Percentiles rank a stretch among this genome's conserved stretches.
These are phyloP conservation scores for sweet orange (Citrus sinensis) DNA, from an alignment of 345 rosid species.

Conservation along the genomic window DVS_A1.0 CM039167.1:698501-699000, in stretches of 20 bases:
- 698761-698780: background rate
- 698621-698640: background rate
- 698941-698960: accelerated
- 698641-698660: background rate
- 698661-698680: background rate
- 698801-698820: slow-evolving; percentile 35
- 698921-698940: accelerated
- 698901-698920: accelerated
- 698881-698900: too few species aligned
- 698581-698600: background rate
- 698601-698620: background rate
- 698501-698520: background rate
- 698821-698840: slow-evolving; percentile 50
- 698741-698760: background rate
- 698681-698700: background rate
- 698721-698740: background rate
- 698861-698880: background rate
- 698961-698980: too few species aligned
- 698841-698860: slow-evolving; percentile 38
- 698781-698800: background rate
- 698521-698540: background rate
- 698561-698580: background rate
- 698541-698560: too few species aligned
- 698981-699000: accelerated
- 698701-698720: background rate